Base-by-base conservation (phyloP, 1,139 yeast species). In the Kodamaea sp. region DNA sequence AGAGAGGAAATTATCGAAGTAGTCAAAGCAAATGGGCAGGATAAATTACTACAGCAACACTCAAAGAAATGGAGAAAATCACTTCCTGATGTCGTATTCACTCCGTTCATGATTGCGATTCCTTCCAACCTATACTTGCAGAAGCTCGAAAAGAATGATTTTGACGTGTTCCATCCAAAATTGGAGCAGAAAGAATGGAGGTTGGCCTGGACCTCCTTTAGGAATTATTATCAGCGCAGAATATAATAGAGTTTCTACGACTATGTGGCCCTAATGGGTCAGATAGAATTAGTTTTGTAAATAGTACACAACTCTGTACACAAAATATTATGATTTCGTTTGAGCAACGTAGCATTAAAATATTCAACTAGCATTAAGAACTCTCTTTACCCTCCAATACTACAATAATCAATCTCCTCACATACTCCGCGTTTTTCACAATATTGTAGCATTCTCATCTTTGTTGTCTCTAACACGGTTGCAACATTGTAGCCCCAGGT, bases 91-190 rank as follows among this genome's bases (percentile, higher is more conserved):
- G 82, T 80, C 23, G 47, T 84, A 15, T 79, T 74, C 48, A 70
- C 83, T 2, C 92, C 95, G 1, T 72, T 73, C 38, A 76, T 86
- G 85, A 65, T 72, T 9, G 75, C 81, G 0, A 65, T 83, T 4
- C 95, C 95, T 0, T 73, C 86, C 0, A 60, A 72, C 10, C 68
- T 83, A 32, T 87, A 78, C 49, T 64, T 86, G 47, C 73, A 72
- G 40, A 69, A 70, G 41, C 66, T 86, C 37, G 85, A 87, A 49
- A 70, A 67, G 41, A 53, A 61, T 44, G 85, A 84, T 53, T 86
- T 86, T 51, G 86, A 86, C 53, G 48, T 85, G 3, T 61, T 76
- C 33, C 59, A 66, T 43, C 68, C 71, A 11, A 70, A 64, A 28
- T 58, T 81, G 38, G 67, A 66, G 34, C 70, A 67, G 37, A 69